Evolutionary conservation across 306 rosid genomes (phyloP), one percentile per base, ranked within the genome.

Genomic region (Hippophae rhamnoides): DNA sequence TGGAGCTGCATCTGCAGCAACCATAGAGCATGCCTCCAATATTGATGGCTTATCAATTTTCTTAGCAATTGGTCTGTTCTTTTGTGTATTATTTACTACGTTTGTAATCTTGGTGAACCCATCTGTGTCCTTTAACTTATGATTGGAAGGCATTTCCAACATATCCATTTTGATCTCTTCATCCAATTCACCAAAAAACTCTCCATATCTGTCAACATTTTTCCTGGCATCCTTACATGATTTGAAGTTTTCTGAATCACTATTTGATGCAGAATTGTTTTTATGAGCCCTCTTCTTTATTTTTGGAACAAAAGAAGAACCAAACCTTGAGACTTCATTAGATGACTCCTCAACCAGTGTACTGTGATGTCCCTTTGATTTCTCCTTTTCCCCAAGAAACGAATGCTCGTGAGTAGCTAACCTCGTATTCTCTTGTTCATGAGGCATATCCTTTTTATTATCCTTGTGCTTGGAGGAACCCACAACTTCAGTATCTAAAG

Each of bases 151-250:
- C 44, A 63, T 56, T 68, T 79, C 96, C 41, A 54, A 57, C 5
- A 68, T 42, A 62, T 76, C 83, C 59, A 62, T 62, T 55, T 12
- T 78, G 68, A 76, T 82, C 68, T 74, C 85, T 52, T 85, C 38
- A 64, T 82, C 93, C 58, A 69, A 57, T 38, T 82, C 93, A 58
- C 99, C 95, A 75, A 82, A 85, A 73, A 85, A 76, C 57, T 86
- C 95, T 75, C 52, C 77, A 60, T 85, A 82, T 5, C 79, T 69
- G 46, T 86, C 96, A 53, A 55, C 78, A 51, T 68, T 69, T 79
- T 76, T 79, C 55, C 52, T 82, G 23, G 47, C 44, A 74, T 77
- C 73, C 65, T 79, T 83, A 10, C 41, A 77, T 62, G 52, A 61
- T 74, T 77, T 79, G 56, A 69, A 62, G 63, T 74, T 77, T 69